Percentiles rank a stretch among this genome's conserved stretches.
Conservation (phyloP, 1,284 basidiomycete species). For the Pterulicium gracile region DNA sequence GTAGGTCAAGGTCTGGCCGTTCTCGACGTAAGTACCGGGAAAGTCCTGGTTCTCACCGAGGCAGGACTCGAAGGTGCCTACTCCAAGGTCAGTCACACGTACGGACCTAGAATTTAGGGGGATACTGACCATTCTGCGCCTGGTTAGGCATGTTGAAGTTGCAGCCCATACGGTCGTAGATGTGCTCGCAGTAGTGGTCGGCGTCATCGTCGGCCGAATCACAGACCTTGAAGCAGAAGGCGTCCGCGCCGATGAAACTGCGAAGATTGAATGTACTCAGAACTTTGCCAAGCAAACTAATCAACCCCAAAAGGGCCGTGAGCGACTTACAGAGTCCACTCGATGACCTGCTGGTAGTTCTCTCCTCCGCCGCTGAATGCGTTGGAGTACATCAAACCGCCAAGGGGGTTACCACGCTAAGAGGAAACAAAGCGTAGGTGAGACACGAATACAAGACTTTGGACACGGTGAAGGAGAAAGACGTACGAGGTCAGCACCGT, state of each 20-base stretch:
- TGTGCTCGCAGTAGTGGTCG: conserved; percentile 34
- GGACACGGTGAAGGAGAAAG: conserved; percentile 6
- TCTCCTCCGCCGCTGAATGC: conserved; percentile 28
- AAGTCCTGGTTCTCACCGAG: conserved; percentile 34
- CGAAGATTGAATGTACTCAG: too few species aligned
- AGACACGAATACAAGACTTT: background rate
- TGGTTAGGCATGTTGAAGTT: conserved; percentile 38
- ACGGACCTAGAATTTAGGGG: too few species aligned
- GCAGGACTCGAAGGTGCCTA: conserved; percentile 32
- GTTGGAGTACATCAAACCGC: conserved; percentile 43
- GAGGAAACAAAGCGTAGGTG: background rate
- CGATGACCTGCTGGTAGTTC: conserved; percentile 30
- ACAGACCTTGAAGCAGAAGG: conserved; percentile 32
- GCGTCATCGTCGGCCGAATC: conserved; percentile 32
- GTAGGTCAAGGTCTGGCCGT: conserved; percentile 14
- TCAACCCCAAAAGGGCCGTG: too few species aligned
- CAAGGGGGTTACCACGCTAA: conserved; percentile 41
- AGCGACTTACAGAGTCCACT: conserved; percentile 34
- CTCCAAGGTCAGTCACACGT: too few species aligned
- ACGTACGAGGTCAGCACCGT: conserved; percentile 30
- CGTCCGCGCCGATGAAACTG: conserved; percentile 36
- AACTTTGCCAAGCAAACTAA: too few species aligned
- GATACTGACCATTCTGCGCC: conserved; percentile 22
- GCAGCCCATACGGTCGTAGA: conserved; percentile 44
- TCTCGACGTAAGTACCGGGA: conserved; percentile 34